Conservation (phyloP, 2,329 filamentous ascomycete species). For the Paecilomyces formosus region DNA sequence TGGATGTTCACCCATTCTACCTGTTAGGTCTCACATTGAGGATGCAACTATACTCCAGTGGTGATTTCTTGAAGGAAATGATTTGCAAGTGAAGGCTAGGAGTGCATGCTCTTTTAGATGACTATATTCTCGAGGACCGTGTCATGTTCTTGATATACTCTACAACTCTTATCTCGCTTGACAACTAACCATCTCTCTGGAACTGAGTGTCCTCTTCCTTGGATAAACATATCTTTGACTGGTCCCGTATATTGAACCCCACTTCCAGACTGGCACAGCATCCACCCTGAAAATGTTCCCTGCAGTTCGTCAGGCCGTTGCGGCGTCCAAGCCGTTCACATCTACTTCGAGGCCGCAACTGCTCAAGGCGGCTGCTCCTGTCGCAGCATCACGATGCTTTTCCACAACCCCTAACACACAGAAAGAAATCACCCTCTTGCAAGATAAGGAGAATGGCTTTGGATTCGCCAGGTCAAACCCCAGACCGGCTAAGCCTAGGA, state of each 20-base stretch:
- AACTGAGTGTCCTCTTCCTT: not conserved
- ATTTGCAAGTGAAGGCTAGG: not conserved
- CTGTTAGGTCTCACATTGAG: not conserved
- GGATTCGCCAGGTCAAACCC: constrained; percentile 46
- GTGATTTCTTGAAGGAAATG: not conserved
- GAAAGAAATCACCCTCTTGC: constrained; percentile 31
- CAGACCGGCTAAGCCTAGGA: constrained; percentile 42
- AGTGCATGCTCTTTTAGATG: not conserved
- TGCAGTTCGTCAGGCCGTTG: not conserved
- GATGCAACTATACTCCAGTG: not conserved
- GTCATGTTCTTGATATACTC: not conserved
- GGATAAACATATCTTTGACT: not conserved
- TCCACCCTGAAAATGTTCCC: not conserved
- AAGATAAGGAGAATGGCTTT: constrained; percentile 44
- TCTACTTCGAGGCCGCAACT: not conserved
- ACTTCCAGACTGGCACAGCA: not conserved
- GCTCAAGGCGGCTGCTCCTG: not conserved
- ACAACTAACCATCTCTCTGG: not conserved
- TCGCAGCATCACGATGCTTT: constrained; percentile 4
- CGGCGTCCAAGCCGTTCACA: not conserved
- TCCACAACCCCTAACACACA: constrained; percentile 11
- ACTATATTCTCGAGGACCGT: not conserved
- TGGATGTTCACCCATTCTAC: not conserved
- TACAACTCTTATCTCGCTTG: not conserved
- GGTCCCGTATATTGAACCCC: not conserved